Conservation (phyloP, 192 early-diverging fungal genomes). For the Paraglomus brasilianum region DNA sequence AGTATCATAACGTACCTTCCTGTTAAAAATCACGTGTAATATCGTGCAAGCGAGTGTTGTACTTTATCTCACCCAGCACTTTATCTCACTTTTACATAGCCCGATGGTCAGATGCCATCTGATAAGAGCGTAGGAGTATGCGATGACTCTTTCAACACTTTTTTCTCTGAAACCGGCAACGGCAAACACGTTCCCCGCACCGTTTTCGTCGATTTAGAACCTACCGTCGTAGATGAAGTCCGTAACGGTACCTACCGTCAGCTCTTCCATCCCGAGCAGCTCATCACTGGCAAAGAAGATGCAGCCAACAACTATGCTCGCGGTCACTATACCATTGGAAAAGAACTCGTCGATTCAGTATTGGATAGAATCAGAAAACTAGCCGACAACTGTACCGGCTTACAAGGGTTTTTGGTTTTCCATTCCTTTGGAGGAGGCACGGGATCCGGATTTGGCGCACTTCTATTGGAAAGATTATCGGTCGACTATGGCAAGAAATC, state of each 20-base stretch:
- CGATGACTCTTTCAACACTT: constrained; percentile 96
- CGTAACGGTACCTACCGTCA: constrained; percentile 97
- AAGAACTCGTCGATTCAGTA: constrained; percentile 96
- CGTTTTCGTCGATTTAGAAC: constrained; percentile 97
- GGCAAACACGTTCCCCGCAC: constrained; percentile 99
- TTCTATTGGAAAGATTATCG: constrained; percentile 96
- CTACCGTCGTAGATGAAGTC: constrained; percentile 97
- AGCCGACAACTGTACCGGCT: constrained; percentile 96
- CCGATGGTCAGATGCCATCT: constrained; percentile 41
- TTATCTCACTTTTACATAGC: no score
- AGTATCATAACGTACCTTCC: no score
- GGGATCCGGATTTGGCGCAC: constrained; percentile 97
- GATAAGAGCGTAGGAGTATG: constrained; percentile 76
- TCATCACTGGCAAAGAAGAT: constrained; percentile 99
- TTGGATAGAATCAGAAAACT: constrained; percentile 97
- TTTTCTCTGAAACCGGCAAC: constrained; percentile 98
- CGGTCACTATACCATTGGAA: constrained; percentile 99
- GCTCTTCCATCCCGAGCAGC: constrained; percentile 80
- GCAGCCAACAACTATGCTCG: constrained; percentile 99
- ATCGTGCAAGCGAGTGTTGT: no score
- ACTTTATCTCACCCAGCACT: no score
- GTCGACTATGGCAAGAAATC: constrained; percentile 99
- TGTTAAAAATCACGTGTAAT: no score
- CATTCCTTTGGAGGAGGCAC: constrained; percentile 99
- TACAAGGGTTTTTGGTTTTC: constrained; percentile 99